Conservation (phyloP, 1,284 basidiomycete species). For the Pyrrhoderma lamaoense region DNA sequence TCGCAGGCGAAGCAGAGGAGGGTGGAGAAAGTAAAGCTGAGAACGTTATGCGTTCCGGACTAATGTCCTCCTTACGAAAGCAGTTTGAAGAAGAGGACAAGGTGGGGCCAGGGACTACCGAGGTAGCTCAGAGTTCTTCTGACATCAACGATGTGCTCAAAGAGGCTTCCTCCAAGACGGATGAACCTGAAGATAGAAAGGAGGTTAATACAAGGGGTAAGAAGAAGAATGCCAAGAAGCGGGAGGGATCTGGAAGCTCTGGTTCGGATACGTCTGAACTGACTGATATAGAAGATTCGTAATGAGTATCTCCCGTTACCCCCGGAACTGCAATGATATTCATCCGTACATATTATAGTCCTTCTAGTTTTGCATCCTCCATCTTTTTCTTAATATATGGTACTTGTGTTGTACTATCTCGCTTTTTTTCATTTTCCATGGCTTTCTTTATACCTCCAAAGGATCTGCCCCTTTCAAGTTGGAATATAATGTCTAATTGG, state of each 20-base stretch:
- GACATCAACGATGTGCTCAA: constrained; percentile 4
- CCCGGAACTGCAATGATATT: neutral
- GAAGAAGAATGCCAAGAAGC: constrained; percentile 3
- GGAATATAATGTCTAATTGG: neutral
- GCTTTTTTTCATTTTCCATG: neutral
- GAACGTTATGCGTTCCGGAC: constrained; percentile 71
- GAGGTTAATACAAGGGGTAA: neutral
- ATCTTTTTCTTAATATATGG: neutral
- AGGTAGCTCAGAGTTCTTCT: neutral
- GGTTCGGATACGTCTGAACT: constrained; percentile 14
- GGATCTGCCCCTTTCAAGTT: no score
- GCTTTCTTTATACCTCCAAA: no score
- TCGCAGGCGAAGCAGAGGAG: constrained; percentile 67
- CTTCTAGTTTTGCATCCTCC: neutral
- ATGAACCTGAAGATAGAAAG: neutral
- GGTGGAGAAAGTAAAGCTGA: constrained; percentile 61
- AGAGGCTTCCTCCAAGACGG: neutral
- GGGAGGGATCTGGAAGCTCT: neutral
- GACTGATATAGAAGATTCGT: constrained; percentile 16
- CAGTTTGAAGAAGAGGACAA: constrained; percentile 46
- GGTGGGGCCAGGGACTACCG: constrained; percentile 14
- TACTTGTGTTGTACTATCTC: neutral
- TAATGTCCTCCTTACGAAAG: constrained; percentile 74
- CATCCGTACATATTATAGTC: neutral
- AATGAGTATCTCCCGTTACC: neutral